phyloP scores from a whole-genome alignment of 768 basidiomycete species.

The Auriscalpium vulgare region DNA sequence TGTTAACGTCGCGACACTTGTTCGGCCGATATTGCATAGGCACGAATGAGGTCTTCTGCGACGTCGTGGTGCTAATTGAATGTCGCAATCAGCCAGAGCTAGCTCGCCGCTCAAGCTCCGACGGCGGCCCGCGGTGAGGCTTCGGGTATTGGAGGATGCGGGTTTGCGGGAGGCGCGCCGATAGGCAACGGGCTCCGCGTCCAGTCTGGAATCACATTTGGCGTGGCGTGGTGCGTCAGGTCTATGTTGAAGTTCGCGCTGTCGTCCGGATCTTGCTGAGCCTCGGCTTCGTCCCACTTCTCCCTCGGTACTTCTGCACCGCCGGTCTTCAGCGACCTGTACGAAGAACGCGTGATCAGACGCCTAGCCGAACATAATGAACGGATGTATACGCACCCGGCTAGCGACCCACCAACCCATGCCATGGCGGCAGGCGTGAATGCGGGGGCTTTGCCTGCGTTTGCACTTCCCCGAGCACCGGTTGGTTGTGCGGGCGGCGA shows the following conservation, averaged over 20 bases:
- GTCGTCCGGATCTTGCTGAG: slow-evolving; percentile 31
- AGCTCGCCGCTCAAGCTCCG: slow-evolving; percentile 23
- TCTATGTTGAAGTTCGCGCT: slow-evolving; percentile 23
- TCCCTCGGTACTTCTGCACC: slow-evolving; percentile 78
- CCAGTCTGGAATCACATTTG: slow-evolving; percentile 71
- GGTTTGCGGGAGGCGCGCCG: slow-evolving; percentile 53
- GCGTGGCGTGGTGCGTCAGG: slow-evolving; percentile 12
- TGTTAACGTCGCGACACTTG: too few species aligned
- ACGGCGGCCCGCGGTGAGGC: slow-evolving; percentile 23
- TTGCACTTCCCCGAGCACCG: slow-evolving; percentile 44
- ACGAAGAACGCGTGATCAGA: not conserved
- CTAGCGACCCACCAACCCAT: slow-evolving; percentile 92
- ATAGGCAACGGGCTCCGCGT: slow-evolving; percentile 53
- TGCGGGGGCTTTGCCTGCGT: slow-evolving; percentile 80
- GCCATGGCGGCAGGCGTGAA: slow-evolving; percentile 75
- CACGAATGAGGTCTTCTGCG: too few species aligned
- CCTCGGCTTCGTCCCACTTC: slow-evolving; percentile 73
- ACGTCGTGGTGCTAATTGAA: too few species aligned
- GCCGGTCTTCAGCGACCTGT: slow-evolving; percentile 78
- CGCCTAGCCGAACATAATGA: not conserved
- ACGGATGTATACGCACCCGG: slow-evolving; percentile 53
- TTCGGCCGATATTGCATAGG: too few species aligned
- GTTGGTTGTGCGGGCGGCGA: slow-evolving; percentile 38
- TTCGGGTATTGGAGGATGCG: slow-evolving; percentile 4
- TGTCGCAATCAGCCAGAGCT: not conserved